Base-by-base conservation (phyloP, 768 basidiomycete species). In the Kwoniella newhampshirensis region DNA sequence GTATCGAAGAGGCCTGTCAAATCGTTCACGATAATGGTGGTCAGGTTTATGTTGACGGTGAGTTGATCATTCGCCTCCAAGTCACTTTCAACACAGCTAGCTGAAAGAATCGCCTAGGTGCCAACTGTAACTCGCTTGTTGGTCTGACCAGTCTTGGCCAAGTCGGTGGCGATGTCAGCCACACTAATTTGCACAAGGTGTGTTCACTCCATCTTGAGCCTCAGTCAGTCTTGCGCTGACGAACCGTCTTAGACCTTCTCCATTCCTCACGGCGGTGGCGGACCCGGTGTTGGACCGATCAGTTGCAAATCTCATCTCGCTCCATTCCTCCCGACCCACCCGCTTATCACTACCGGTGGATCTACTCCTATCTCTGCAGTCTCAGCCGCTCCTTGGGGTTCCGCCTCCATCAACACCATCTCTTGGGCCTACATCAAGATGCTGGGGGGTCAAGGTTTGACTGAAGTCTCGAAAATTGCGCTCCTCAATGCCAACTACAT, bases 381-480 rank as follows among this genome's bases (percentile, higher is more conserved):
- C 43, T 85, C 94, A 8, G 89, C 89, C 0, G 91, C 88, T 1
- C 96, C 92, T 0, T 98, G 85, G 73, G 94, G 96, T 42, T 93
- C 91, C 63, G 89, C 96, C 2, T 93, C 91, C 6, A 92, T 99
- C 68, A 86, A 89, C 44, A 82, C 93, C 59, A 97, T 98, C 68
- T 97, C 93, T 0, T 98, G 94, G 93, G 94, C 96, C 12, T 99
- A 96, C 77, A 90, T 96, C 82, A 94, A 89, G 80, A 98, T 99
- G 96, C 84, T 99, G n/a, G 96, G 96, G 25, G 94, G 93, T 7
- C 80, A 84, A 53, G 96, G 96, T 6, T 83, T 99, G 25, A 83
- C 85, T 21, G 83, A 91, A 57, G 86, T 91, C 0, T 88, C 92
- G 2, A 88, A 87, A 67, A 78, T 89, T 27, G 91, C 96, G 1